A percentile compares a stretch with the other conserved stretches of the same genome.
Conservation (phyloP, 306 rosid genomes). For the Mimosa pudica region DNA sequence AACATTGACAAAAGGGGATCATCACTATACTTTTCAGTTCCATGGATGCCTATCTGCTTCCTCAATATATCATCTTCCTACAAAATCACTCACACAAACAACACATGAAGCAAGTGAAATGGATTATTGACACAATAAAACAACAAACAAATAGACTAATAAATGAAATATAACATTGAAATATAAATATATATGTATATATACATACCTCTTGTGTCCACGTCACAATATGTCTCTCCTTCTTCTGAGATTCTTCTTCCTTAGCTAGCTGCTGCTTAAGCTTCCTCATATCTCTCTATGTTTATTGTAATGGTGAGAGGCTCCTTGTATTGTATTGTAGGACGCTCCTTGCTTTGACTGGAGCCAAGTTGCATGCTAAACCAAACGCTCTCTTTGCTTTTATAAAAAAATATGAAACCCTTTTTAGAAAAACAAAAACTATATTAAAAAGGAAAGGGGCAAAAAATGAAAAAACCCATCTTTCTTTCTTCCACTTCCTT, state of each 20-base stretch:
- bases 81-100: slow-evolving; percentile 38
- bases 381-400: slow-evolving; percentile 49
- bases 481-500: slow-evolving; percentile 25
- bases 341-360: slow-evolving; percentile 66
- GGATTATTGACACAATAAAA: neutral
- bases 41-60: slow-evolving; percentile 73
- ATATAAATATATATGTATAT: no score
- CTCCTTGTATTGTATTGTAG: slow-evolving; percentile 29
- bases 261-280: slow-evolving; percentile 37
- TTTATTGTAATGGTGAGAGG: slow-evolving; percentile 30
- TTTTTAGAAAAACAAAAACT: neutral
- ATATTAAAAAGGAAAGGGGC: slow-evolving; percentile 8
- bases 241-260: slow-evolving; percentile 71
- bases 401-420: slow-evolving; percentile 29
- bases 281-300: slow-evolving; percentile 35
- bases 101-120: slow-evolving; percentile 31
- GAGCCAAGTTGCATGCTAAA: slow-evolving; percentile 60
- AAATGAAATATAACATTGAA: neutral
- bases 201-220: slow-evolving; percentile 76
- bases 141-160: neutral
- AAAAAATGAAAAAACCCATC: neutral
- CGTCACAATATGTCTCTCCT: slow-evolving; percentile 89
- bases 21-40: slow-evolving; percentile 73
- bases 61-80: slow-evolving; percentile 93
- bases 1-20: slow-evolving; percentile 2